A percentile compares a stretch with the other conserved stretches of the same genome.
Evolutionary conservation across 306 rosid genomes (phyloP).

Genomic region (Astragalus glycyphyllos): DNA sequence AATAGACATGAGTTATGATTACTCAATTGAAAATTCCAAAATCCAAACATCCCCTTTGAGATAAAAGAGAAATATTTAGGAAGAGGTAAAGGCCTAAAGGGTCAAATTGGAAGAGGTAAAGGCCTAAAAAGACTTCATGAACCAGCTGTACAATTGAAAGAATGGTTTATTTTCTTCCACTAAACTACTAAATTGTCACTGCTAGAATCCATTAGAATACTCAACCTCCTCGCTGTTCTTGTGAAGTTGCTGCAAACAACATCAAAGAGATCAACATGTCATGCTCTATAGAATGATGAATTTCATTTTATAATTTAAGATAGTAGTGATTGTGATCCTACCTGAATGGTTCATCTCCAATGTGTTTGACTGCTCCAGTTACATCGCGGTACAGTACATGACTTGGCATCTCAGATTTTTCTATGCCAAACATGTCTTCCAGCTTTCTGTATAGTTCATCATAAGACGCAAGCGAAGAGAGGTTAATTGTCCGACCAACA

Average conservation of each 20-base stretch:
- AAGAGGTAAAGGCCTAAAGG: slow-evolving; percentile 5
- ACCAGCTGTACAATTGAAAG: slow-evolving; percentile 67
- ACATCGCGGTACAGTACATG: slow-evolving; percentile 68
- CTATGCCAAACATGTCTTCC: slow-evolving; percentile 77
- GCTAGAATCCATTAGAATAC: slow-evolving; percentile 81
- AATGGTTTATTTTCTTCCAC: slow-evolving; percentile 43
- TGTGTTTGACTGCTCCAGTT: slow-evolving; percentile 68
- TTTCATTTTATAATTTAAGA: slow-evolving; percentile 26
- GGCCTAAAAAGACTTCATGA: slow-evolving; percentile 43
- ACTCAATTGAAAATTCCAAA: slow-evolving; percentile 43
- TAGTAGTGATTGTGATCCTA: slow-evolving; percentile 9
- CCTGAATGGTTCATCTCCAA: slow-evolving; percentile 87
- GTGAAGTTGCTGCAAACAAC: slow-evolving; percentile 71
- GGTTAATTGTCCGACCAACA: slow-evolving; percentile 78
- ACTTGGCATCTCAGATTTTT: slow-evolving; percentile 64
- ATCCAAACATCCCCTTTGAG: slow-evolving; percentile 37
- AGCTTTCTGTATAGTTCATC: slow-evolving; percentile 67
- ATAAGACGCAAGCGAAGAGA: slow-evolving; percentile 66
- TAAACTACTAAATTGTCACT: slow-evolving; percentile 69
- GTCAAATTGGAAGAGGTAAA: neutral
- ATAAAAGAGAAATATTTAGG: slow-evolving; percentile 41
- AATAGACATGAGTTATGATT: slow-evolving; percentile 26
- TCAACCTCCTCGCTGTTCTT: slow-evolving; percentile 79
- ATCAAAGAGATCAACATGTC: slow-evolving; percentile 37
- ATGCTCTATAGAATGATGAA: neutral